These are phyloP conservation scores for Sungouiozyma ichnusensis DNA, from an alignment of 805 yeast genomes.

Conservation along the genomic window DNA sequence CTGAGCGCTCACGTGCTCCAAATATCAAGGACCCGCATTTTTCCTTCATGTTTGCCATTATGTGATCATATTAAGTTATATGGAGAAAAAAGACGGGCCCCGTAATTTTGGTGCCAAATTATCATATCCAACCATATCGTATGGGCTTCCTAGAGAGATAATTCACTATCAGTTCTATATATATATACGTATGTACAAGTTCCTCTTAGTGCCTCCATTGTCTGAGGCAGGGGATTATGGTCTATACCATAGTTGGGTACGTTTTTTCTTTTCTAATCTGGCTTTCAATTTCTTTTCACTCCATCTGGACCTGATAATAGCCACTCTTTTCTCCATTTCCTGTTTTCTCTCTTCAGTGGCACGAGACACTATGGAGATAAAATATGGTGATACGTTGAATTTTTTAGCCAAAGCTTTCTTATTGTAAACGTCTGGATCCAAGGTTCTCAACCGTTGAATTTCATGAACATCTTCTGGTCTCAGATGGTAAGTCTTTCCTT, in stretches of 20 bases:
- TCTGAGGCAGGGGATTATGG: constrained; percentile 18
- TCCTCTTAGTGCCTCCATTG: too few relatives aligned
- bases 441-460: constrained; percentile 43
- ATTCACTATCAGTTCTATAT: neutral
- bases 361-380: constrained; percentile 47
- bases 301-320: constrained; percentile 40
- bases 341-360: constrained; percentile 30
- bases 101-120: neutral
- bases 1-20: too few relatives aligned
- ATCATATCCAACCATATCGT: too few relatives aligned
- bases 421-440: constrained; percentile 55
- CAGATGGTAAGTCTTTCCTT: constrained; percentile 39
- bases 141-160: too few relatives aligned
- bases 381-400: constrained; percentile 42
- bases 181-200: constrained; percentile 7
- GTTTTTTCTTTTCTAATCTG: constrained; percentile 45
- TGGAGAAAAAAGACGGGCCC: neutral
- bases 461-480: constrained; percentile 47
- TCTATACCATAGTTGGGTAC: constrained; percentile 55
- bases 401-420: constrained; percentile 50
- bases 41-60: too few relatives aligned
- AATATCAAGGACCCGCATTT: too few relatives aligned
- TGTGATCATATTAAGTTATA: too few relatives aligned
- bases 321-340: constrained; percentile 40
- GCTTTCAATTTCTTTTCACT: constrained; percentile 37